These are phyloP conservation scores for Paecilomyces formosus DNA, from an alignment of 2,329 filamentous ascomycete genomes.

Conservation along the genomic window DNA sequence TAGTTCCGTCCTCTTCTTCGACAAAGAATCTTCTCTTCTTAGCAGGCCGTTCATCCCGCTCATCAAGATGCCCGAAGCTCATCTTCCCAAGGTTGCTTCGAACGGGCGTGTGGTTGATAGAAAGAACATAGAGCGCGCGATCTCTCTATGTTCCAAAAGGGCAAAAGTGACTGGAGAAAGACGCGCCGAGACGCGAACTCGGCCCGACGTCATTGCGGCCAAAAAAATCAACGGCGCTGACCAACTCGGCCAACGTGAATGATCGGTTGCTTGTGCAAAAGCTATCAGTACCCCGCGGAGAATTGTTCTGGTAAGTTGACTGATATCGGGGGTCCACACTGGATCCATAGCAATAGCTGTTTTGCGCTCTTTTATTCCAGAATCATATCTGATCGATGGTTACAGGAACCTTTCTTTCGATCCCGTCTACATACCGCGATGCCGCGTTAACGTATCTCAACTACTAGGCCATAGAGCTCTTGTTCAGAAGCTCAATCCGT, in stretches of 20 bases:
- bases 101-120: background rate
- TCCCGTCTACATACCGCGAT: background rate
- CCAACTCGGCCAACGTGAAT: constrained; percentile 1
- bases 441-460: background rate
- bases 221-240: constrained; percentile 4
- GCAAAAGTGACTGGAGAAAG: background rate
- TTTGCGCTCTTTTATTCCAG: background rate
- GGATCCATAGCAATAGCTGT: background rate
- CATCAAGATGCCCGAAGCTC: constrained; percentile 37
- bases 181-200: constrained; percentile 4
- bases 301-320: background rate
- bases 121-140: background rate
- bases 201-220: constrained; percentile 20
- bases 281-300: background rate
- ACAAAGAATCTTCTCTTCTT: constrained; percentile 60
- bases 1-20: constrained; percentile 34
- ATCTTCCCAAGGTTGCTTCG: constrained; percentile 14
- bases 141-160: background rate
- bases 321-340: background rate
- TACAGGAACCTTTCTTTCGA: background rate
- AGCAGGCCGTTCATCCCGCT: constrained; percentile 47
- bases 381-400: background rate
- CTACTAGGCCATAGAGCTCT: background rate
- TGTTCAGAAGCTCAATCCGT: constrained; percentile 2
- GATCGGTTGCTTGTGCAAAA: background rate